Evolutionary conservation across 805 yeast species (phyloP).

Genomic region (Yarrowia sp.): DNA sequence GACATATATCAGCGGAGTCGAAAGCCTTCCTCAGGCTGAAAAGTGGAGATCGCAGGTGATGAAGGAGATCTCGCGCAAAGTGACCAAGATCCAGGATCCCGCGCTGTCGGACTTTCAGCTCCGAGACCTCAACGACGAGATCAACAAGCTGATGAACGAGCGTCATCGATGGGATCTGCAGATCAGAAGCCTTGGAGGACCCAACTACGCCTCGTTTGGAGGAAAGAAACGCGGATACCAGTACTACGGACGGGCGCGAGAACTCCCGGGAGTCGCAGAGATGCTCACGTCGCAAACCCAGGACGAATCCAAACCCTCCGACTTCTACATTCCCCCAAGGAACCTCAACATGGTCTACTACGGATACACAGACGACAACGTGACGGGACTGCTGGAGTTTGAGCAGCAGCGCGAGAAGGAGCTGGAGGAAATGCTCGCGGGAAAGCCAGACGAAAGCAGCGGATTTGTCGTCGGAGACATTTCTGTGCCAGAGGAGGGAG

Average conservation of each 20-base stretch:
- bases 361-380: constrained; percentile 36
- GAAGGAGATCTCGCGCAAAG: constrained; percentile 59
- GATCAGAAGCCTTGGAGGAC: constrained; percentile 69
- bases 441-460: not conserved
- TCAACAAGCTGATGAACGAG: constrained; percentile 66
- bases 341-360: constrained; percentile 35
- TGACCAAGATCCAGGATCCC: constrained; percentile 63
- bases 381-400: constrained; percentile 3
- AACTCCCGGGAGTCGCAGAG: constrained; percentile 67
- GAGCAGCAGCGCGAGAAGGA: constrained; percentile 7
- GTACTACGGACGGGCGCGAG: constrained; percentile 82
- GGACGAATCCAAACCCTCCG: constrained; percentile 27
- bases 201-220: constrained; percentile 49
- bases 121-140: constrained; percentile 69
- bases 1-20: constrained; percentile 52
- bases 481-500: not conserved
- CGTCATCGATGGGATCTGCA: constrained; percentile 76
- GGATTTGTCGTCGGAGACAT: constrained; percentile 5
- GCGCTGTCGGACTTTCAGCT: constrained; percentile 58
- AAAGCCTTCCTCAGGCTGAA: constrained; percentile 61
- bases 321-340: constrained; percentile 25
- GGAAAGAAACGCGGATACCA: constrained; percentile 52
- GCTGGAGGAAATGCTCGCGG: not conserved
- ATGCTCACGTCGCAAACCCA: constrained; percentile 43
- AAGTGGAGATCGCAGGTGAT: constrained; percentile 63